Evolutionary conservation across 1,284 basidiomycete species (phyloP).

Genomic region (Pyrrhoderma lamaoense): DNA sequence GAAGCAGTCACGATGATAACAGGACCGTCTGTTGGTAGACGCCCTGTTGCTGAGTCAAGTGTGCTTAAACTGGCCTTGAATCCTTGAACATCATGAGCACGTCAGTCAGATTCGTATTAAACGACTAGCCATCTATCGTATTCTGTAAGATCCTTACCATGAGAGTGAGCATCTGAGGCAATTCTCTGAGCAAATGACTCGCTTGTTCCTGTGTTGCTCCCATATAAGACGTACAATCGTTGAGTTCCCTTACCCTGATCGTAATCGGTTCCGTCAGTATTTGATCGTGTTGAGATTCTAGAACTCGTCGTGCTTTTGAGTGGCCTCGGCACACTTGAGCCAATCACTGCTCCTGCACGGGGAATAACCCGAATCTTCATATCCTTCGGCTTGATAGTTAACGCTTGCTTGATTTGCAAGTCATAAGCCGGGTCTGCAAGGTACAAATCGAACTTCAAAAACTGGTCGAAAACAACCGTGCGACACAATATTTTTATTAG

Average conservation of each 20-base stretch:
- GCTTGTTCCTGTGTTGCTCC: slow-evolving; percentile 45
- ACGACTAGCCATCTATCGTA: neutral
- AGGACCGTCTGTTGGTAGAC: slow-evolving; percentile 40
- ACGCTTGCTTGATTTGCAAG: slow-evolving; percentile 37
- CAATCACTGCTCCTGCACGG: slow-evolving; percentile 21
- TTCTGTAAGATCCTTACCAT: slow-evolving; percentile 28
- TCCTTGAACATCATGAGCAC: slow-evolving; percentile 24
- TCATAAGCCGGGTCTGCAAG: slow-evolving; percentile 37
- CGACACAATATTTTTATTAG: too few relatives aligned
- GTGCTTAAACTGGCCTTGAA: slow-evolving; percentile 36
- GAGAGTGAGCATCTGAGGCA: slow-evolving; percentile 32
- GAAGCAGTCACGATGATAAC: slow-evolving; percentile 44
- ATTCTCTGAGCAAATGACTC: slow-evolving; percentile 45
- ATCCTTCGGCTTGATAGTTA: slow-evolving; percentile 42
- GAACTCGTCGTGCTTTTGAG: neutral
- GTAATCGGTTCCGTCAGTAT: neutral
- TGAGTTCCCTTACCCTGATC: neutral
- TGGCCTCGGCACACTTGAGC: slow-evolving; percentile 3
- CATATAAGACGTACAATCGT: slow-evolving; percentile 36
- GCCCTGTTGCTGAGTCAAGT: slow-evolving; percentile 35
- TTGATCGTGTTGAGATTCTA: too few relatives aligned
- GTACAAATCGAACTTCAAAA: slow-evolving; percentile 34
- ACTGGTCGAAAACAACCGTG: too few relatives aligned
- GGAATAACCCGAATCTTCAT: slow-evolving; percentile 37
- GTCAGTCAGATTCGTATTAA: neutral